Conservation (phyloP, 179 eudicot species). For the Pouteria campechiana region DNA sequence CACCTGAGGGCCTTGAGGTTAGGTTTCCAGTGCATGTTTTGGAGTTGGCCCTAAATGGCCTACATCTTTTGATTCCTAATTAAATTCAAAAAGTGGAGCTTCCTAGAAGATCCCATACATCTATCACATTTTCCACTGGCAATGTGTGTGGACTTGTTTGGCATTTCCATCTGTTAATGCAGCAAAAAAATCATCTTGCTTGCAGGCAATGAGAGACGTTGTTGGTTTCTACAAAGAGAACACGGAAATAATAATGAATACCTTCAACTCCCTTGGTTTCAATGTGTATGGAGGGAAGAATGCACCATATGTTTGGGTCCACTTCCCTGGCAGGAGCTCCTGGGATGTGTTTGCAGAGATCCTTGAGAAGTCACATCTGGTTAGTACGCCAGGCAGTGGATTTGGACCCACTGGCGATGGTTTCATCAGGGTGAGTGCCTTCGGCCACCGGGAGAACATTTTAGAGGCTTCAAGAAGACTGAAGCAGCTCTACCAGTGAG, state of each 20-base stretch:
- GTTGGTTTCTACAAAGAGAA: slow-evolving; percentile 92
- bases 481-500: slow-evolving; percentile 72
- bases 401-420: slow-evolving; percentile 97
- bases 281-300: slow-evolving; percentile 87
- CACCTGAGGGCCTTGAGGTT: slow-evolving; percentile 67
- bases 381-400: slow-evolving; percentile 91
- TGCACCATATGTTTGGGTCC: slow-evolving; percentile 96
- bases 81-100: too few relatives aligned
- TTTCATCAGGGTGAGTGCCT: slow-evolving; percentile 83
- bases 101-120: too few relatives aligned
- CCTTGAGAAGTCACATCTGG: slow-evolving; percentile 89
- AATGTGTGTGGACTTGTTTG: too few relatives aligned
- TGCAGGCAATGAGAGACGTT: slow-evolving; percentile 85
- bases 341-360: slow-evolving; percentile 96
- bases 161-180: too few relatives aligned
- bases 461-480: slow-evolving; percentile 87
- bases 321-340: slow-evolving; percentile 87
- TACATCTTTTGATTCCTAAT: too few relatives aligned
- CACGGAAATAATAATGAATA: slow-evolving; percentile 61
- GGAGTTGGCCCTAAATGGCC: not conserved
- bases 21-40: slow-evolving; percentile 1
- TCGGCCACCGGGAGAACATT: slow-evolving; percentile 81
- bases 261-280: slow-evolving; percentile 81
- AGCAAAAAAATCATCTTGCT: slow-evolving; percentile 1
- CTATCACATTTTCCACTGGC: too few relatives aligned